Base-by-base conservation (phyloP, 176 grass and related monocot genomes). In the Oryza punctata region DNA sequence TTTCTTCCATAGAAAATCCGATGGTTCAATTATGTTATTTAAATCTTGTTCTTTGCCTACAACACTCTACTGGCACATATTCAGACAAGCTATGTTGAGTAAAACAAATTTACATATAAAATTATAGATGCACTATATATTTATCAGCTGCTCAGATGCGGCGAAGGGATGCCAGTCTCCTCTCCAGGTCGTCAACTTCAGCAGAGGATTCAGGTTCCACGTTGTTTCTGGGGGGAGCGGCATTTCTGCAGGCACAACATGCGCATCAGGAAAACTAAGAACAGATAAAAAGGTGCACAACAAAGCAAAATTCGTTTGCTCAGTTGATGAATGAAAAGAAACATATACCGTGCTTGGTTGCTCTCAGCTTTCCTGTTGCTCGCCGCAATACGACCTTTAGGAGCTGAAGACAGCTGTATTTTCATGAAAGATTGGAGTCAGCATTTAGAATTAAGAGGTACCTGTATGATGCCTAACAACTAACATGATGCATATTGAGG, bases 171-270 rank as follows among this genome's bases (percentile, higher is more conserved):
- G 93, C 96, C 80, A 96, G 33, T 70, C 96, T 92, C 87, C 87
- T 96, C 89, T 96, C 96, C 65, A 98, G 72, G 49, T 98, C 93
- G 12, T 98, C 93, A 59, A 98, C 94, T 88, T 95, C 91, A 71
- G 92, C 89, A 66, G 79, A 75, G 13, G 87, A 40, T 84, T 92
- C 90, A 12, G 92, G 86, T 9, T 78, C 81, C 41, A 70, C 84
- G 37, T 81, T 87, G 45, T 81, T 87, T 78, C 73, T 87, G 5
- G 67, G 6, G 10, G 90, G 69, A 90, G 82, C 82, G 0, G 73
- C 77, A 90, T 80, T 91, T 33, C 80, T 91, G 71, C 65, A 69
- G 43, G 45, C 74, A 85, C 65, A 79, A 37, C 46, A 81, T 59
- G 64, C 75, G 12, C 63, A 69, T 77, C 68, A 78, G 61, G 68